Conservation (phyloP, 371 early-diverging fungal genomes). For the Nosema muscidifuracis region DNA sequence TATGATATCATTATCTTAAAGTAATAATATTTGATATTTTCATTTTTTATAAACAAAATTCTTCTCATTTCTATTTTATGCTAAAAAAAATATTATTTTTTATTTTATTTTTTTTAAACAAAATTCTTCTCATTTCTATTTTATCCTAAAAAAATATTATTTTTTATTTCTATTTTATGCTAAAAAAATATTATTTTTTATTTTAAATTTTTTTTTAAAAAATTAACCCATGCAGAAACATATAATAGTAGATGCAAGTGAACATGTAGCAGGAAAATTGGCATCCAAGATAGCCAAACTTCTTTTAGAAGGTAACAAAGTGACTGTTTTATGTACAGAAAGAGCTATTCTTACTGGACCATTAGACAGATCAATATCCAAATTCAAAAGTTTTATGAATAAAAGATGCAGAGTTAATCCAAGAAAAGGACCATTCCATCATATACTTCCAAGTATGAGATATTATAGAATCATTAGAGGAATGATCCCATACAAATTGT, state of each 20-base stretch:
- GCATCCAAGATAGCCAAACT: conserved; percentile 95
- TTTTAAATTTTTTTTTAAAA: too few species aligned
- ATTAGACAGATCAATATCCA: conserved; percentile 81
- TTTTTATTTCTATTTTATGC: too few species aligned
- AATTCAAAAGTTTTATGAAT: conserved; percentile 87
- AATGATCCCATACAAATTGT: conserved; percentile 97
- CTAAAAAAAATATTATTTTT: too few species aligned
- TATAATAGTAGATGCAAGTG: conserved; percentile 96
- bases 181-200: too few species aligned
- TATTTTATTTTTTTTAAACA: too few species aligned
- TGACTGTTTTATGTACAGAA: conserved; percentile 93
- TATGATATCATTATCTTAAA: too few species aligned
- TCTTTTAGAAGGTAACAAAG: conserved; percentile 87
- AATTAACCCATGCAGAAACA: conserved; percentile 56
- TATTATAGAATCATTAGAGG: conserved; percentile 90
- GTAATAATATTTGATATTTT: too few species aligned
- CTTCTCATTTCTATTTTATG: too few species aligned
- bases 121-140: too few species aligned
- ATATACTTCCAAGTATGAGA: conserved; percentile 88
- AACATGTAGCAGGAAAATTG: conserved; percentile 95
- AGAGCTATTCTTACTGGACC: conserved; percentile 90
- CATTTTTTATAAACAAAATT: too few species aligned
- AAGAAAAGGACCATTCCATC: conserved; percentile 92
- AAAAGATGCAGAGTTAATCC: conserved; percentile 98
- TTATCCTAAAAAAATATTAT: too few species aligned